Evolutionary conservation across 2,329 filamentous ascomycete genomes (phyloP).

Genomic region (Penicillium sp.): DNA sequence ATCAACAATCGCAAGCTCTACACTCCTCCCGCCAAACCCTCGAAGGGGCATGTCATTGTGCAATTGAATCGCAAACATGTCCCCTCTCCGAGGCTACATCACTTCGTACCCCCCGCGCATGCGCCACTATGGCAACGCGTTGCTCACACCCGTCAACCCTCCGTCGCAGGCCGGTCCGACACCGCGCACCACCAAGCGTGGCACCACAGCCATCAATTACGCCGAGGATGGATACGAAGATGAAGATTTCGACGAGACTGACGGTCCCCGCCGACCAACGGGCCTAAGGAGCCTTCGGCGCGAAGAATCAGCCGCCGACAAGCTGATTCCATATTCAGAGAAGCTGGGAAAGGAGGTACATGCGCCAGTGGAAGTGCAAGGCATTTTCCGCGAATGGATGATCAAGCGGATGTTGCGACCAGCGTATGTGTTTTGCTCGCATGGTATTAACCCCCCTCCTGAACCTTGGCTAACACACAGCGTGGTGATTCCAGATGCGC

Average conservation of each 20-base stretch:
- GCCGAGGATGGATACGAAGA: slow-evolving; percentile 94
- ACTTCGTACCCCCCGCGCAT: slow-evolving; percentile 90
- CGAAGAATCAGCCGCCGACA: slow-evolving; percentile 68
- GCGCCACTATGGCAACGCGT: slow-evolving; percentile 86
- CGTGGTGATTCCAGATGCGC: slow-evolving; percentile 45
- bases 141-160: slow-evolving; percentile 81
- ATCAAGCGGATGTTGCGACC: slow-evolving; percentile 62
- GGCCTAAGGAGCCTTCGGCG: slow-evolving; percentile 80
- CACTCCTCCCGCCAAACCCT: slow-evolving; percentile 16
- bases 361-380: slow-evolving; percentile 79
- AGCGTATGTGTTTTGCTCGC: slow-evolving; percentile 37
- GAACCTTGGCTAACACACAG: slow-evolving; percentile 9
- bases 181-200: slow-evolving; percentile 91
- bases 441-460: slow-evolving; percentile 8
- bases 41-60: slow-evolving; percentile 40
- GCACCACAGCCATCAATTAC: slow-evolving; percentile 95
- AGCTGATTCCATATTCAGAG: slow-evolving; percentile 64
- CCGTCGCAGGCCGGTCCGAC: slow-evolving; percentile 66
- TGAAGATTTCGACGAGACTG: slow-evolving; percentile 62
- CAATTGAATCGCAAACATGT: slow-evolving; percentile 44
- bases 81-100: slow-evolving; percentile 80
- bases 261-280: slow-evolving; percentile 71
- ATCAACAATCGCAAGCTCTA: slow-evolving; percentile 26
- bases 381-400: slow-evolving; percentile 96
- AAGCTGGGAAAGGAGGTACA: slow-evolving; percentile 81